Evolutionary conservation across 1,284 basidiomycete genomes (phyloP).

Genomic region (Sporisorium reilianum): DNA sequence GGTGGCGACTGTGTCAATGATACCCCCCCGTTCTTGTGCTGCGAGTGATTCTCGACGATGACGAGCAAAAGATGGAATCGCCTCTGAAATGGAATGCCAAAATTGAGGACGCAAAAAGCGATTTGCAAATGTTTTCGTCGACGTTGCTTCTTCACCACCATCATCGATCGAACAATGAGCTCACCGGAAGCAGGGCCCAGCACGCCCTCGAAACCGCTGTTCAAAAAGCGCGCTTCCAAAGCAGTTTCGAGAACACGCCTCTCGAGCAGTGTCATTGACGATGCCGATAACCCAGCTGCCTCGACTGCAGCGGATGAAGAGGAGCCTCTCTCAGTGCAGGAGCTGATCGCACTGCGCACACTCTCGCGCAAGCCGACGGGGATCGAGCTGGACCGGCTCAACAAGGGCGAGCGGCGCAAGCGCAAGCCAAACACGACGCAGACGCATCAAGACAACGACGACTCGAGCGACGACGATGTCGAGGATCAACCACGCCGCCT

Average conservation of each 20-base stretch:
- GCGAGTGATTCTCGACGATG: too few species aligned
- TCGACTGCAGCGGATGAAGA: neutral
- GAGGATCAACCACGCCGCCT: slow-evolving; percentile 70
- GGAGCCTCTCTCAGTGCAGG: slow-evolving; percentile 73
- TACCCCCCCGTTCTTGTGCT: too few species aligned
- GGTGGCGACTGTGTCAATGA: too few species aligned
- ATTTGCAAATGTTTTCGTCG: neutral
- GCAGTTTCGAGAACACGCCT: slow-evolving; percentile 21
- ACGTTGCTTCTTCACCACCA: slow-evolving; percentile 9
- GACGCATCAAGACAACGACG: slow-evolving; percentile 40
- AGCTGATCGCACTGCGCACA: slow-evolving; percentile 85
- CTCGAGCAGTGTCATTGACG: slow-evolving; percentile 3
- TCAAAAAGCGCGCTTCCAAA: slow-evolving; percentile 38
- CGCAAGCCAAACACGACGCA: slow-evolving; percentile 17
- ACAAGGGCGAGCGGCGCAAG: slow-evolving; percentile 82
- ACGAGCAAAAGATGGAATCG: neutral
- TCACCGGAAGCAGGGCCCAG: slow-evolving; percentile 22
- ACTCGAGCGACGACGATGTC: slow-evolving; percentile 63
- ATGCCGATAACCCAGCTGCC: neutral
- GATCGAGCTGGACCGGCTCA: slow-evolving; percentile 86
- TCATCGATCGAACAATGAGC: slow-evolving; percentile 18
- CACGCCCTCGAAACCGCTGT: slow-evolving; percentile 14
- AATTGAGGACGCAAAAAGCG: slow-evolving; percentile 7
- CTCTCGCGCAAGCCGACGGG: slow-evolving; percentile 79
- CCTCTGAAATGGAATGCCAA: too few species aligned